Conservation (phyloP, 192 early-diverging fungal species). For the Coemansia sp. region DNA sequence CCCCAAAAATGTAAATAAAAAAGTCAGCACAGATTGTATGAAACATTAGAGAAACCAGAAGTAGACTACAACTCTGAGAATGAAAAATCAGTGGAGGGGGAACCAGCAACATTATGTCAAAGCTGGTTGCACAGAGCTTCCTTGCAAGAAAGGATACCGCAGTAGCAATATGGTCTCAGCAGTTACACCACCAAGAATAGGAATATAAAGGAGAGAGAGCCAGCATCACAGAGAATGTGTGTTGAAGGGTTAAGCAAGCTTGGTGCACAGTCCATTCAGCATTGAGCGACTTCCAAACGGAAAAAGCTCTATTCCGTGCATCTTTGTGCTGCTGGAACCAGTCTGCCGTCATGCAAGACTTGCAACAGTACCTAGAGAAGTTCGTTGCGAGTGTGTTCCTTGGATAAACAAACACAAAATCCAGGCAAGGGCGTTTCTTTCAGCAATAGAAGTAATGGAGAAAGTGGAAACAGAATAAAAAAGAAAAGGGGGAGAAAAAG, state of each 20-base stretch:
- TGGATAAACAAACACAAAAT: background rate
- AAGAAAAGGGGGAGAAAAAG: constrained; percentile 15
- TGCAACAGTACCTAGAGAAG: background rate
- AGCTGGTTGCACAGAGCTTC: background rate
- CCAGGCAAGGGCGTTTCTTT: background rate
- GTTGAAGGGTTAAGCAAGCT: too few species aligned
- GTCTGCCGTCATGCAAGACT: background rate
- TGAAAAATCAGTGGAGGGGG: background rate
- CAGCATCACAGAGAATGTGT: too few species aligned
- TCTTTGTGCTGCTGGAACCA: background rate
- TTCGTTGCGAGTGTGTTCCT: background rate
- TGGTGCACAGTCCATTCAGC: too few species aligned
- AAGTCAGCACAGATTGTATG: background rate
- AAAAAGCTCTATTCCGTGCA: too few species aligned
- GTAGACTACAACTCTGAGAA: background rate
- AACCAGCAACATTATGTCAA: background rate
- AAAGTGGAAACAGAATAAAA: constrained; percentile 1
- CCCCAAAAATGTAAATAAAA: background rate
- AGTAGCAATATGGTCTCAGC: background rate
- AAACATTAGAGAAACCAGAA: background rate
- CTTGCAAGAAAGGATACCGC: background rate
- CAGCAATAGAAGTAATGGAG: background rate
- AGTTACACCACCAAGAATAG: background rate
- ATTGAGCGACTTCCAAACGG: too few species aligned
- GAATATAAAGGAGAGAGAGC: background rate